Evolutionary conservation across 2,329 filamentous ascomycete species (phyloP), one percentile per base, ranked within the genome.

Genomic region (Calonectria multiphialidica): DNA sequence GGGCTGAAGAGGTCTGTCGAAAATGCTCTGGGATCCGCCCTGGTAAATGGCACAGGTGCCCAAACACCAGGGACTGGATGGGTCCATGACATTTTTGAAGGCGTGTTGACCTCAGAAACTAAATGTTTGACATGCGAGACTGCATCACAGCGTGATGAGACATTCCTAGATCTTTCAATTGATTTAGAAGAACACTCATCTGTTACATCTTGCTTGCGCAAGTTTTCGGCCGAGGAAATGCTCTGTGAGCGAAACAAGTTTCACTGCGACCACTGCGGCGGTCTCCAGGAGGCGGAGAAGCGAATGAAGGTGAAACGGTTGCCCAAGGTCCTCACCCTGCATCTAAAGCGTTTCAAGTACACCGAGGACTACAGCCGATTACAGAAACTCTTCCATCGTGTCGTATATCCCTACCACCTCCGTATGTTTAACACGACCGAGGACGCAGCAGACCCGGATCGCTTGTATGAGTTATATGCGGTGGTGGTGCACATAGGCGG

Each of bases 151-250:
- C 90, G 97, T 81, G 96, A 99, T 81, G 97, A 99, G 85, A 95
- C 95, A 0, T 99, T 99, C 81, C 87, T 99, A 62, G 97, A 99
- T 83, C 87, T 99, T 23, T 98, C 97, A 0, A 98, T 99, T 68
- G 97, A 99, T 83, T 87, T 99, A 15, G 95, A 98, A 76, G 93
- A 98, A 80, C 95, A 98, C 82, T 96, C 96, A 0, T 99, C 97
- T 0, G 97, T 99, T 4, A 98, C 97, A 3, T 96, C 97, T 30
- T 99, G 97, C 82, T 85, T 99, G 75, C 91, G 95, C 71, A 98
- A 98, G 80, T 99, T 99, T 80, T 99, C 97, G 0, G 95, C 97
- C 55, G 97, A 98, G 80, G 97, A 99, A 84, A 98, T 98, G 95
- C 89, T 99, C 70, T 98, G 97, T 81, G 97, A 99, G 85, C 91